These are phyloP conservation scores for Ceratocystis cubensis DNA, from an alignment of 2,329 filamentous ascomycete species.

Conservation along the genomic window DNA sequence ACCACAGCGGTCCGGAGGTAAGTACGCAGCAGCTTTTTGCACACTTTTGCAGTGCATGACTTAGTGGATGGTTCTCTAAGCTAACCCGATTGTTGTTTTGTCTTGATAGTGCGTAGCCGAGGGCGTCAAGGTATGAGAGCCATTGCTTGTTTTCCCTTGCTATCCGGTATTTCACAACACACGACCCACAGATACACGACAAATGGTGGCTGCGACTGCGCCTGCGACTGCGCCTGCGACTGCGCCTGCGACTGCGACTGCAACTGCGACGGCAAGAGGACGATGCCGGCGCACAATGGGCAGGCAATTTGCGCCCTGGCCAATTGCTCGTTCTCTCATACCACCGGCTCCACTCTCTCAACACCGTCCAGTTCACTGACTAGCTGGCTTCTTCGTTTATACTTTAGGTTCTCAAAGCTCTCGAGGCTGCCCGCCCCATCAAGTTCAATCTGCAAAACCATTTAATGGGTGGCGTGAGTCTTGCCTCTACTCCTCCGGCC, in stretches of 20 bases:
- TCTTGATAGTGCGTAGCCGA: slow-evolving; percentile 56
- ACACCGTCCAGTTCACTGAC: neutral
- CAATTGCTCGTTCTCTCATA: neutral
- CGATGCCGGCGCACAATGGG: too few relatives aligned
- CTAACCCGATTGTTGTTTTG: neutral
- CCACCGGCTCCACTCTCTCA: neutral
- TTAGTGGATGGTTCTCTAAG: neutral
- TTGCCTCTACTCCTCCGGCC: neutral
- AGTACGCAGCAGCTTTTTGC: slow-evolving; percentile 24
- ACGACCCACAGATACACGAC: neutral
- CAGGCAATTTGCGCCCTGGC: too few relatives aligned
- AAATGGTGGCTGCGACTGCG: neutral
- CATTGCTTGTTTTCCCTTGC: neutral
- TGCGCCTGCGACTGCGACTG: neutral
- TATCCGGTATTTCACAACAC: neutral
- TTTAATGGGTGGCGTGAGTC: slow-evolving; percentile 76
- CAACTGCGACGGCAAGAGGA: neutral
- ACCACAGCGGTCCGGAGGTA: slow-evolving; percentile 80
- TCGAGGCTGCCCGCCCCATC: slow-evolving; percentile 58
- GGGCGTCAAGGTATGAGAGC: slow-evolving; percentile 58
- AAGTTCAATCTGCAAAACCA: slow-evolving; percentile 87
- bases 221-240: neutral
- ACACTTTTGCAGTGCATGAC: neutral
- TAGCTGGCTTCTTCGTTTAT: neutral
- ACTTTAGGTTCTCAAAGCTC: slow-evolving; percentile 57